phyloP scores from a whole-genome alignment of 345 rosid genomes.

The Acer yangbiense region DNA sequence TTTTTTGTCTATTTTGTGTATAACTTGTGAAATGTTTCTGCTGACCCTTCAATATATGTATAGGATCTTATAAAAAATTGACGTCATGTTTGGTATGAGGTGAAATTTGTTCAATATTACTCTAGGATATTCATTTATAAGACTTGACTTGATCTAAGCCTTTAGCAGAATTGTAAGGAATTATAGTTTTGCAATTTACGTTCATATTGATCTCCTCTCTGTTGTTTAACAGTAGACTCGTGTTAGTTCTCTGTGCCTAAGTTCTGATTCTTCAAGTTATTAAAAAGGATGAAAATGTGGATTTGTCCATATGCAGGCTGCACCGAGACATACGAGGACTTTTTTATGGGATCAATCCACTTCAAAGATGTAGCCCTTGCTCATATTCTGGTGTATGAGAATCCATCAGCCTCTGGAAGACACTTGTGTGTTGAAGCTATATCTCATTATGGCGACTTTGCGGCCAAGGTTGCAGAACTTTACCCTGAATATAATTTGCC shows the following conservation, averaged over 20 bases:
- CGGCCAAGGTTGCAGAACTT: slow-evolving; percentile 84
- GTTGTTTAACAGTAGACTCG: too few species aligned
- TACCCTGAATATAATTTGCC: slow-evolving; percentile 85
- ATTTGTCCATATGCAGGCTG: slow-evolving; percentile 56
- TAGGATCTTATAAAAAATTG: background rate
- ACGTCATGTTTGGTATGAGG: background rate
- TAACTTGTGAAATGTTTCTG: background rate
- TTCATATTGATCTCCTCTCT: too few species aligned
- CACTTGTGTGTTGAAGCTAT: slow-evolving; percentile 86
- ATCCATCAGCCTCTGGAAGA: slow-evolving; percentile 74
- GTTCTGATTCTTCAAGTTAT: background rate
- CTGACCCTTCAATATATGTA: background rate
- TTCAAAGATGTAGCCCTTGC: slow-evolving; percentile 91
- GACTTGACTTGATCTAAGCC: background rate
- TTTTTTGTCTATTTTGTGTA: too few species aligned
- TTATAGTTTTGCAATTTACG: background rate
- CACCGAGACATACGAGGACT: slow-evolving; percentile 68
- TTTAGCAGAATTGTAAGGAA: too few species aligned
- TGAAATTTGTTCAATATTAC: background rate
- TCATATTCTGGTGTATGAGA: slow-evolving; percentile 86
- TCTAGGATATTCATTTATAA: background rate
- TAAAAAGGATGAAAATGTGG: background rate
- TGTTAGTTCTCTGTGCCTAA: too few species aligned
- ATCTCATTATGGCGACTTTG: slow-evolving; percentile 90
- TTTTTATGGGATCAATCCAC: slow-evolving; percentile 90